These are phyloP conservation scores for Citropsis articulata DNA, from an alignment of 345 rosid genomes.

Conservation along the genomic window DNA sequence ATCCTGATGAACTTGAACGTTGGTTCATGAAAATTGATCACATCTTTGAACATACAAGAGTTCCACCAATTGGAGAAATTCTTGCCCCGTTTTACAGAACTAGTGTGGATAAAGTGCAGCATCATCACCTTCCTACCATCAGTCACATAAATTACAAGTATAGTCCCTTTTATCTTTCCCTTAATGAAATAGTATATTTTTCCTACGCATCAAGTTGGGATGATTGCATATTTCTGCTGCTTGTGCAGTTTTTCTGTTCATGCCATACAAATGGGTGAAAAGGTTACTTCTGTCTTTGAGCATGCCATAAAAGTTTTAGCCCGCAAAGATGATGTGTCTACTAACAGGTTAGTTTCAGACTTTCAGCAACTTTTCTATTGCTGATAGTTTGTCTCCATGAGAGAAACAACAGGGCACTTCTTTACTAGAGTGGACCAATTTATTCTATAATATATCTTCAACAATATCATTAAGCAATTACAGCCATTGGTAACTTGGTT, in stretches of 20 bases:
- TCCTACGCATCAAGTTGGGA: background rate
- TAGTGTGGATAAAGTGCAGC: conserved; percentile 53
- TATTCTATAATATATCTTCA: background rate
- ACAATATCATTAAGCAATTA: background rate
- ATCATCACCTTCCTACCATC: conserved; percentile 68
- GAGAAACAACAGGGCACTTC: background rate
- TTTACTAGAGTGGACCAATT: background rate
- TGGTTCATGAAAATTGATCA: conserved; percentile 96
- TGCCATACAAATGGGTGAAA: conserved; percentile 88
- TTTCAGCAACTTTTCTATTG: background rate
- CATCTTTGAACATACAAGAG: conserved; percentile 81
- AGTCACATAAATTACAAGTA: conserved; percentile 92
- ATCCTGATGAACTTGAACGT: conserved; percentile 82
- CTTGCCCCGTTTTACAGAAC: conserved; percentile 72
- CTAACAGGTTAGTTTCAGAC: conserved; percentile 41
- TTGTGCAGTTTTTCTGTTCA: conserved; percentile 82
- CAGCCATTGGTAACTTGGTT: background rate
- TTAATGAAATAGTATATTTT: background rate
- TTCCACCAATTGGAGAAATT: conserved; percentile 72
- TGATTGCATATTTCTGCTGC: conserved; percentile 3
- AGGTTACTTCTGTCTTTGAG: conserved; percentile 80
- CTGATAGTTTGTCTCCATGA: conserved; percentile 2
- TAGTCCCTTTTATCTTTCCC: conserved; percentile 5
- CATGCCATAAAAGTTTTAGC: conserved; percentile 75
- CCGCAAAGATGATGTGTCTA: conserved; percentile 67